phyloP scores from a whole-genome alignment of 2,329 filamentous ascomycete species.

The Davidsoniella eucalypti region DNA sequence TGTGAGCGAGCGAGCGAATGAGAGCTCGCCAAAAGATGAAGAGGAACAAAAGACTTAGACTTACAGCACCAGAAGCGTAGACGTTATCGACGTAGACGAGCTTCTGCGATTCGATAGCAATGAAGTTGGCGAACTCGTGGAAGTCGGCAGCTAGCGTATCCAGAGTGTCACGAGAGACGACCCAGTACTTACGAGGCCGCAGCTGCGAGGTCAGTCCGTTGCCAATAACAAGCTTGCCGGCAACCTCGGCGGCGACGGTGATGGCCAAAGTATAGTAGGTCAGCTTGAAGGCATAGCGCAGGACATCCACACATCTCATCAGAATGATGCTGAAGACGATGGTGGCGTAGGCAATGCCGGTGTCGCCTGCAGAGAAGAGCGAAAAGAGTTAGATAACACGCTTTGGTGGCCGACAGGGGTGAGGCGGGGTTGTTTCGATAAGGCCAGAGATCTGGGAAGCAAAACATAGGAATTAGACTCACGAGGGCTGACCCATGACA shows the following conservation, averaged over 20 bases:
- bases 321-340: slow-evolving; percentile 44
- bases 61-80: slow-evolving; percentile 39
- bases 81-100: slow-evolving; percentile 54
- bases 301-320: slow-evolving; percentile 46
- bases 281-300: slow-evolving; percentile 49
- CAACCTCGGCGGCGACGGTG: slow-evolving; percentile 43
- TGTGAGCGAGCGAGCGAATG: neutral
- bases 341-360: slow-evolving; percentile 45
- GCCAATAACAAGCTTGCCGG: slow-evolving; percentile 43
- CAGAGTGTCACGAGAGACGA: slow-evolving; percentile 44
- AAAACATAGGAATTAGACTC: slow-evolving; percentile 19
- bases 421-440: slow-evolving; percentile 7
- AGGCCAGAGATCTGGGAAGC: neutral
- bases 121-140: slow-evolving; percentile 55
- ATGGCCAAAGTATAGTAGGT: slow-evolving; percentile 45
- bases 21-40: neutral
- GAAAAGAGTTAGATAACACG: neutral
- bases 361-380: slow-evolving; percentile 32
- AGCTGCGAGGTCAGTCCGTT: slow-evolving; percentile 48
- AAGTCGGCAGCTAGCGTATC: slow-evolving; percentile 45
- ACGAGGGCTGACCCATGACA: slow-evolving; percentile 55
- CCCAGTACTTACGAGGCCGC: slow-evolving; percentile 52
- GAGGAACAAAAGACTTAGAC: slow-evolving; percentile 24
- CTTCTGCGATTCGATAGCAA: slow-evolving; percentile 52
- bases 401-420: slow-evolving; percentile 6